Conservation (phyloP, 169 alveolate genomes). For the Ichthyophthirius multifiliis region DNA sequence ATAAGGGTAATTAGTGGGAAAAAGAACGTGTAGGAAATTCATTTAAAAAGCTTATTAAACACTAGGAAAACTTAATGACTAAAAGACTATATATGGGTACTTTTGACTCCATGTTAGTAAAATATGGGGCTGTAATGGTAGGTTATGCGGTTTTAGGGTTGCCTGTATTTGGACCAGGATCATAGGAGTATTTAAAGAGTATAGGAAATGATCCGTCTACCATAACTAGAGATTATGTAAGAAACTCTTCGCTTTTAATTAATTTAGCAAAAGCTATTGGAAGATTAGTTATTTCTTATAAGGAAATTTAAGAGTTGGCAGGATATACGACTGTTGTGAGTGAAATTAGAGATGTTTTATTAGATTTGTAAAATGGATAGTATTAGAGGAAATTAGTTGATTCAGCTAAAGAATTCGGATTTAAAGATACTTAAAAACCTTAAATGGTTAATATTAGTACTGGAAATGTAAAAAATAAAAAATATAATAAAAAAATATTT, state of each 20-base stretch:
- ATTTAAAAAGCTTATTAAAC: conserved; percentile 41
- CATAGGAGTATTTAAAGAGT: conserved; percentile 47
- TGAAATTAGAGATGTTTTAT: conserved; percentile 72
- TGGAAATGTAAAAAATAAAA: not conserved
- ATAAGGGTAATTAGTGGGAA: conserved; percentile 72
- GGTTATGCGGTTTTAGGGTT: conserved; percentile 85
- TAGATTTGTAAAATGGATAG: conserved; percentile 59
- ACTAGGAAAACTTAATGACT: conserved; percentile 45
- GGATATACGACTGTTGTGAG: conserved; percentile 79
- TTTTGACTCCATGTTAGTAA: conserved; percentile 80
- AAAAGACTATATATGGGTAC: conserved; percentile 81
- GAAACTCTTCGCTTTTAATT: conserved; percentile 78
- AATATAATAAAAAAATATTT: not conserved
- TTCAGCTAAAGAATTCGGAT: conserved; percentile 7
- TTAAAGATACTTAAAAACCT: not conserved
- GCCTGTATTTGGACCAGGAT: conserved; percentile 84
- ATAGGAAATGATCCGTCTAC: conserved; percentile 59
- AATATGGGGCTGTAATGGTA: conserved; percentile 86
- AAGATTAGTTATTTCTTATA: conserved; percentile 83
- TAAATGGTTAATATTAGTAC: not conserved
- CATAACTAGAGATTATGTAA: conserved; percentile 83
- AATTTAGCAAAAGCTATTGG: conserved; percentile 89
- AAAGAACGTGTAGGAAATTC: conserved; percentile 49
- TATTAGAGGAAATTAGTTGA: conserved; percentile 3
- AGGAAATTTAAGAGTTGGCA: conserved; percentile 82